Percentiles rank a stretch among this genome's conserved stretches.
Conservation (phyloP, 1,284 basidiomycete species). For the Pyrrhoderma lamaoense region DNA sequence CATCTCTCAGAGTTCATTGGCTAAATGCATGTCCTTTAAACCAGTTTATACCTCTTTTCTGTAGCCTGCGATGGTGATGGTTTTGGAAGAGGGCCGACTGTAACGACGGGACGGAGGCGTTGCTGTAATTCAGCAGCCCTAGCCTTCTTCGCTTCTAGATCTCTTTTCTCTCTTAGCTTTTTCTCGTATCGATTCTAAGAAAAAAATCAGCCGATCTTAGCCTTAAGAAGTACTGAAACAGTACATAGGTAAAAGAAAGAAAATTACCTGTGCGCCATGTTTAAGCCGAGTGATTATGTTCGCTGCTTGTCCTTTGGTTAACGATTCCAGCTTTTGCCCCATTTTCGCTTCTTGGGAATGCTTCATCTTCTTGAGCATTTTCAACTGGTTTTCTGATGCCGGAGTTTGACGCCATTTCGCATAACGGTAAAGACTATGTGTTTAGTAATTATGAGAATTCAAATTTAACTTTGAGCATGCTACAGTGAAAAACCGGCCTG, state of each 20-base stretch:
- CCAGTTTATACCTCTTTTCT: no score
- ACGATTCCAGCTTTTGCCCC: slow-evolving; percentile 26
- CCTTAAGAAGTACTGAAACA: neutral
- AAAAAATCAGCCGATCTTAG: slow-evolving; percentile 7
- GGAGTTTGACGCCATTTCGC: slow-evolving; percentile 70
- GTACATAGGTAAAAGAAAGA: no score
- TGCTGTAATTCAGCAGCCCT: slow-evolving; percentile 28
- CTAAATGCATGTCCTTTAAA: no score
- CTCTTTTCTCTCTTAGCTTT: slow-evolving; percentile 29
- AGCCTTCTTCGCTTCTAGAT: slow-evolving; percentile 32
- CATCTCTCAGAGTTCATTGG: no score
- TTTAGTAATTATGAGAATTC: slow-evolving; percentile 20
- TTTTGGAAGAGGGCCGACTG: slow-evolving; percentile 40
- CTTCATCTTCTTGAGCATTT: slow-evolving; percentile 45
- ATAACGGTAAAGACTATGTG: slow-evolving; percentile 48
- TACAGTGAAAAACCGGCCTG: neutral
- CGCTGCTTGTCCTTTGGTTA: slow-evolving; percentile 75
- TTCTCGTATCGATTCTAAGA: slow-evolving; percentile 50
- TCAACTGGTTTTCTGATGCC: slow-evolving; percentile 59
- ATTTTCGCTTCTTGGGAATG: slow-evolving; percentile 13
- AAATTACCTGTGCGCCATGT: slow-evolving; percentile 63
- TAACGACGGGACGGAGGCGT: no score
- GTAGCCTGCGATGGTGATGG: no score
- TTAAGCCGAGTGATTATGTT: slow-evolving; percentile 71
- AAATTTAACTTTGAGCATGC: neutral